phyloP scores from a whole-genome alignment of 2,329 filamentous ascomycete species.

The Nemania serpens region DNA sequence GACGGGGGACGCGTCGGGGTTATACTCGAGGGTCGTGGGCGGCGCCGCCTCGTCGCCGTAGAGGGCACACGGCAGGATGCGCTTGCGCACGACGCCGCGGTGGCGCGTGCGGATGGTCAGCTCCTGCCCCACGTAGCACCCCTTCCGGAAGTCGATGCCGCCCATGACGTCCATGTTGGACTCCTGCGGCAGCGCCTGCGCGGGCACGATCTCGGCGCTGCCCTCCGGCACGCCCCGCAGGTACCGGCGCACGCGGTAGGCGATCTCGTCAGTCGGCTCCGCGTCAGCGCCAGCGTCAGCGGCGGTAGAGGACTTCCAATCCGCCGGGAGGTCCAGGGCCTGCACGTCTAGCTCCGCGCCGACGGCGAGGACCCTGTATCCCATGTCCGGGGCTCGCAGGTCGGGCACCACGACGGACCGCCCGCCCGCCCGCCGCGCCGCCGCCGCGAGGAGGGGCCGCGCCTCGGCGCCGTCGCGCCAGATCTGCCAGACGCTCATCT shows the following conservation, averaged over 20 bases:
- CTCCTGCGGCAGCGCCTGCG: constrained; percentile 80
- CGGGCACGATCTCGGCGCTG: constrained; percentile 73
- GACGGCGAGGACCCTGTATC: constrained; percentile 49
- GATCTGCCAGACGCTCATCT: constrained; percentile 71
- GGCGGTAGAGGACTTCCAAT: constrained; percentile 32
- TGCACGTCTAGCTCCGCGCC: constrained; percentile 16
- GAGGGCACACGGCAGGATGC: constrained; percentile 79
- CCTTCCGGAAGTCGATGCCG: constrained; percentile 91
- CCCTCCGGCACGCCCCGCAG: constrained; percentile 84
- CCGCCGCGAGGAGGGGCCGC: not conserved
- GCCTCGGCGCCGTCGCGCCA: constrained; percentile 63
- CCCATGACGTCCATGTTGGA: constrained; percentile 85
- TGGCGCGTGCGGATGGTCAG: constrained; percentile 95
- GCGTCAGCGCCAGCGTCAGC: too few relatives aligned
- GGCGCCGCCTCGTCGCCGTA: constrained; percentile 56
- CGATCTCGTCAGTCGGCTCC: constrained; percentile 54
- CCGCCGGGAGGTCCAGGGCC: constrained; percentile 41
- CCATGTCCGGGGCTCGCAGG: constrained; percentile 59
- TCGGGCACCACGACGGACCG: constrained; percentile 52
- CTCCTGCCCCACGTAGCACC: constrained; percentile 96
- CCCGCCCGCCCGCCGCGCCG: constrained; percentile 17
- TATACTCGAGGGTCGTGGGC: constrained; percentile 54
- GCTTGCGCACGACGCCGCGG: constrained; percentile 89
- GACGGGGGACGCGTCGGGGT: constrained; percentile 28
- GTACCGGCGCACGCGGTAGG: constrained; percentile 79